Evolutionary conservation across 1,284 basidiomycete species (phyloP).

Genomic region (Somion occarium): DNA sequence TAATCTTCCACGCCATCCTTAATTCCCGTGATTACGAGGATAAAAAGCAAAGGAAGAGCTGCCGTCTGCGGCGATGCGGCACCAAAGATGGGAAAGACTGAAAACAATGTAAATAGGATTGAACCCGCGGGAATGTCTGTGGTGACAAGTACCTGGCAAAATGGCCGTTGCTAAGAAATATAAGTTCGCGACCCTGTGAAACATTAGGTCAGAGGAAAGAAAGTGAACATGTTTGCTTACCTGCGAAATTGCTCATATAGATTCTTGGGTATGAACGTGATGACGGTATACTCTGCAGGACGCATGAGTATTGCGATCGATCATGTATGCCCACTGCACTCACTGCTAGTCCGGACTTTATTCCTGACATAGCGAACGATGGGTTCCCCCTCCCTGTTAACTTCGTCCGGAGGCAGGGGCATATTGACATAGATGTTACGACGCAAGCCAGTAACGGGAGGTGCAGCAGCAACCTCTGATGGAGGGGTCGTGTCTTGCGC

Average conservation of each 20-base stretch:
- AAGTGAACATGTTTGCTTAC: conserved; percentile 31
- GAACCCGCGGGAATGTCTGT: neutral
- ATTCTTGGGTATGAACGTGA: conserved; percentile 95
- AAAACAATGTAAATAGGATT: neutral
- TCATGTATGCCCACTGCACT: conserved; percentile 29
- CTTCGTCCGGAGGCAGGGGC: conserved; percentile 58
- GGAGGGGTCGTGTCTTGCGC: conserved; percentile 18
- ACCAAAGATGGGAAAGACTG: conserved; percentile 89
- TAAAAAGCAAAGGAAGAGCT: conserved; percentile 85
- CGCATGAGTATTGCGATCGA: conserved; percentile 13
- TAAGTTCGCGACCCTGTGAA: conserved; percentile 77
- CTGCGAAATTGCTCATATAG: conserved; percentile 88
- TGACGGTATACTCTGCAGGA: conserved; percentile 76
- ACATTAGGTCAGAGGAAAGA: neutral
- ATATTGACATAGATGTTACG: conserved; percentile 82
- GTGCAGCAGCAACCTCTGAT: conserved; percentile 13
- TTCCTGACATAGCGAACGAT: conserved; percentile 79
- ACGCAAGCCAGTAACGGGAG: conserved; percentile 46
- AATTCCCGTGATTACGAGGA: conserved; percentile 85
- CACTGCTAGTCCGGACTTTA: conserved; percentile 92
- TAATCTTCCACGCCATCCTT: conserved; percentile 97
- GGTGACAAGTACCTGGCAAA: conserved; percentile 67
- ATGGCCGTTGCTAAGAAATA: conserved; percentile 88
- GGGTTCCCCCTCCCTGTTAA: conserved; percentile 75
- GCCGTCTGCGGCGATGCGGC: conserved; percentile 82